A percentile compares a stretch with the other conserved stretches of the same genome.
phyloP scores from a whole-genome alignment of 2,329 filamentous ascomycete species.

The Penicillium sp. region DNA sequence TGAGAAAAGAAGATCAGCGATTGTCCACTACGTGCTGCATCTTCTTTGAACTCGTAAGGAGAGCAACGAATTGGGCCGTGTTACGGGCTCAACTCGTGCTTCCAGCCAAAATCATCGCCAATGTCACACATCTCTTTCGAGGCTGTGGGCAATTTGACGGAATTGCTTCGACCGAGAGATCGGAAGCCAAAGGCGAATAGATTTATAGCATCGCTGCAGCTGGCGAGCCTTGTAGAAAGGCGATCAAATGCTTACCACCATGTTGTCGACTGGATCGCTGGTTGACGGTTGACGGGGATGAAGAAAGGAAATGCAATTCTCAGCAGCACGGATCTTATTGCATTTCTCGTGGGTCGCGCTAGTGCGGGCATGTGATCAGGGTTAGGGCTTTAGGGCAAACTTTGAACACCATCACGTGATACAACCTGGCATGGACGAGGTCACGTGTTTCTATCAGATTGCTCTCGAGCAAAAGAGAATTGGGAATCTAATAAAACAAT shows the following conservation, averaged over 20 bases:
- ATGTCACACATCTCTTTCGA: slow-evolving; percentile 36
- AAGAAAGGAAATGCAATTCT: slow-evolving; percentile 32
- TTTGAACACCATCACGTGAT: slow-evolving; percentile 4
- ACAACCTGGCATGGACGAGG: neutral
- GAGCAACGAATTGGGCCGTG: slow-evolving; percentile 50
- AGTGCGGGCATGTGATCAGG: slow-evolving; percentile 32
- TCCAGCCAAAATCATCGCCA: slow-evolving; percentile 60
- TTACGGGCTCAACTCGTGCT: slow-evolving; percentile 58
- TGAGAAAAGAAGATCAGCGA: slow-evolving; percentile 99
- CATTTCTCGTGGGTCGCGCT: slow-evolving; percentile 41
- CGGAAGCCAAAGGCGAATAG: slow-evolving; percentile 32
- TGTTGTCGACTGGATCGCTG: slow-evolving; percentile 58
- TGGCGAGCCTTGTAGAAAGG: slow-evolving; percentile 38
- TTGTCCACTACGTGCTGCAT: slow-evolving; percentile 72
- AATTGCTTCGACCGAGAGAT: slow-evolving; percentile 40
- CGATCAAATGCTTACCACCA: slow-evolving; percentile 64
- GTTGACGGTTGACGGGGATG: slow-evolving; percentile 50
- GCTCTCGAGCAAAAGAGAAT: too few relatives aligned
- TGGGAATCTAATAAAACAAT: too few relatives aligned
- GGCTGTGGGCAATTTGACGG: slow-evolving; percentile 39
- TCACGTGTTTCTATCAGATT: too few relatives aligned
- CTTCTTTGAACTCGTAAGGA: slow-evolving; percentile 90
- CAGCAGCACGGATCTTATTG: slow-evolving; percentile 26
- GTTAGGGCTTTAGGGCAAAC: slow-evolving; percentile 18
- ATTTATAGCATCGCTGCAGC: slow-evolving; percentile 29